These are phyloP conservation scores for Fusarium floridanum DNA, from an alignment of 2,329 filamentous ascomycete species.

Conservation along the genomic window DNA sequence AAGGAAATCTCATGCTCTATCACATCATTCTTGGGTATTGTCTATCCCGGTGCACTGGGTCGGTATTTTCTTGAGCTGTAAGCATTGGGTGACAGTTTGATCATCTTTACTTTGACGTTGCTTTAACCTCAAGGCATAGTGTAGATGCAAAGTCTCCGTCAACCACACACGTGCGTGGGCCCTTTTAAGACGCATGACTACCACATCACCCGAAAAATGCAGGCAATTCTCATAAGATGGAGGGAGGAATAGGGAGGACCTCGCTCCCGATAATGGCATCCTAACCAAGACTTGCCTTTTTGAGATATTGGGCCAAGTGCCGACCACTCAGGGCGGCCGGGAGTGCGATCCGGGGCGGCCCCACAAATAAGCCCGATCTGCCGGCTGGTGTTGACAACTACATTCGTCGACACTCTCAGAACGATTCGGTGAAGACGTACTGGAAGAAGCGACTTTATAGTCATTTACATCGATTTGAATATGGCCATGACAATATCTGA, in stretches of 20 bases:
- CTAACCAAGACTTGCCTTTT: constrained; percentile 13
- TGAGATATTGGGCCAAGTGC: constrained; percentile 6
- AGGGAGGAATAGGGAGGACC: too few species aligned
- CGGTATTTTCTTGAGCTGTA: background rate
- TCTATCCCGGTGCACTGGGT: background rate
- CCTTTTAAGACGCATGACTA: background rate
- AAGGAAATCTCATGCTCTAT: background rate
- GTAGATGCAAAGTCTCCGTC: background rate
- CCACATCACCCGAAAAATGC: background rate
- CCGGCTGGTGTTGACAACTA: background rate
- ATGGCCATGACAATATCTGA: background rate
- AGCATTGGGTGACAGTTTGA: background rate
- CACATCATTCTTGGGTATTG: background rate
- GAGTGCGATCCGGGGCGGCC: constrained; percentile 15
- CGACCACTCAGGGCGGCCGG: constrained; percentile 27
- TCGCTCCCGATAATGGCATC: background rate
- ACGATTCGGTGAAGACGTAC: background rate
- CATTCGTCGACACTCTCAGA: background rate
- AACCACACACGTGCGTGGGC: background rate
- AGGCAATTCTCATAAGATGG: background rate
- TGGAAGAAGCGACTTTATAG: background rate
- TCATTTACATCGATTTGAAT: background rate
- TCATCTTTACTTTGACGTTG: background rate
- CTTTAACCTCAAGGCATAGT: background rate
- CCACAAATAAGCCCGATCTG: constrained; percentile 17